Conservation (phyloP, 2,329 filamentous ascomycete species). For the Penicillium sp. region DNA sequence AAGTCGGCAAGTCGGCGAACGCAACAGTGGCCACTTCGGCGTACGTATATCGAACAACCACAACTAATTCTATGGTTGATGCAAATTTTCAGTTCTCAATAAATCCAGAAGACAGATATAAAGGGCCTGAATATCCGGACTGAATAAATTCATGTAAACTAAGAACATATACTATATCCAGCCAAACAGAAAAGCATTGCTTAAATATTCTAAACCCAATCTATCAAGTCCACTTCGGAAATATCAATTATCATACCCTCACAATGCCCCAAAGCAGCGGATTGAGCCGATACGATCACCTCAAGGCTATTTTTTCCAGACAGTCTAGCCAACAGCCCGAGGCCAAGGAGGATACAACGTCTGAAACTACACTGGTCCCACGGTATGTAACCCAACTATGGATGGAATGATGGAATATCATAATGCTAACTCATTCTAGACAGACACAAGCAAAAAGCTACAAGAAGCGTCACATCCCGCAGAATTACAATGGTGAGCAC, state of each 20-base stretch:
- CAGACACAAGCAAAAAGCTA: neutral
- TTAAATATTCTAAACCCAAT: neutral
- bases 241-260: neutral
- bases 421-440: neutral
- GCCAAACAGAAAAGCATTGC: neutral
- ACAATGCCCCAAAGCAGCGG: neutral
- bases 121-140: neutral
- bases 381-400: neutral
- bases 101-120: neutral
- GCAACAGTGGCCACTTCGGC: neutral
- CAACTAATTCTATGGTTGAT: neutral
- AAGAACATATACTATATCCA: neutral
- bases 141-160: neutral
- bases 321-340: neutral
- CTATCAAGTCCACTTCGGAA: too few relatives aligned
- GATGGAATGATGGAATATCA: neutral
- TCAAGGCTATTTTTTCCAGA: constrained; percentile 5
- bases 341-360: constrained; percentile 2
- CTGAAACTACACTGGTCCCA: constrained; percentile 2
- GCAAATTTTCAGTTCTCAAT: neutral
- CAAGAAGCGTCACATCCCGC: neutral
- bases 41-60: too few relatives aligned
- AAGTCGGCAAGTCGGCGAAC: neutral
- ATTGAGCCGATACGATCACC: neutral
- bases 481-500: constrained; percentile 3